Evolutionary conservation across 805 yeast genomes (phyloP), one percentile per base, ranked within the genome.

Genomic region (Scheffersomyces amazonensis): DNA sequence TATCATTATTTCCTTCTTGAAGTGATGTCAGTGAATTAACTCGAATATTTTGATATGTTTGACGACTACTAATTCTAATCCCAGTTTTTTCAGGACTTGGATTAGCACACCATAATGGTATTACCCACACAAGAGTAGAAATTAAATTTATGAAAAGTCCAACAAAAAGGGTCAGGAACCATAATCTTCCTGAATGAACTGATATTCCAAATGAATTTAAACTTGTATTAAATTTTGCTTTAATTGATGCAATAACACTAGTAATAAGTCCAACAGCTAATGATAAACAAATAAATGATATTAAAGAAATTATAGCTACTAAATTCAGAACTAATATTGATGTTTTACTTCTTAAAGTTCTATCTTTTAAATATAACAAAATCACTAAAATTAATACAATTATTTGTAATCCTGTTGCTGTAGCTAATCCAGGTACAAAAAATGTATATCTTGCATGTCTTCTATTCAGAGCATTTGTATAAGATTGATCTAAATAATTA

Each of bases 51-150:
- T n/a, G n/a, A n/a, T n/a, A n/a, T n/a, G n/a, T n/a, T n/a, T n/a
- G n/a, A 10, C 13, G 8, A 12, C 10, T 24, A 24, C 12, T 8
- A 16, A 9, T 23, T 16, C n/a, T 5, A 16, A 5, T 19, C 3
- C 16, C 30, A 3, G 13, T 16, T 4, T 20, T n/a, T 23, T 23
- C 27, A 10, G n/a, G n/a, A 12, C 13, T 12, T 8, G 79, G 77
- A 35, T 75, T 71, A 6, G 76, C 73, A 60, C 82, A 80, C 84
- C 85, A 45, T 40, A 43, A 28, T 1, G 73, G 73, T 7, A 65
- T 38, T 5, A 48, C 52, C 73, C 73, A 67, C 6, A 62, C 43
- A 13, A 60, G 31, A 60, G 58, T 58, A 13, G 56, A 41, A 10
- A 64, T 15, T 10, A 49, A 31, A 4, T 57, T 24, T 19, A 55